Percentiles rank a stretch among this genome's conserved stretches.
Evolutionary conservation across 1,284 basidiomycete species (phyloP).

Genomic region (Athelia sp.): DNA sequence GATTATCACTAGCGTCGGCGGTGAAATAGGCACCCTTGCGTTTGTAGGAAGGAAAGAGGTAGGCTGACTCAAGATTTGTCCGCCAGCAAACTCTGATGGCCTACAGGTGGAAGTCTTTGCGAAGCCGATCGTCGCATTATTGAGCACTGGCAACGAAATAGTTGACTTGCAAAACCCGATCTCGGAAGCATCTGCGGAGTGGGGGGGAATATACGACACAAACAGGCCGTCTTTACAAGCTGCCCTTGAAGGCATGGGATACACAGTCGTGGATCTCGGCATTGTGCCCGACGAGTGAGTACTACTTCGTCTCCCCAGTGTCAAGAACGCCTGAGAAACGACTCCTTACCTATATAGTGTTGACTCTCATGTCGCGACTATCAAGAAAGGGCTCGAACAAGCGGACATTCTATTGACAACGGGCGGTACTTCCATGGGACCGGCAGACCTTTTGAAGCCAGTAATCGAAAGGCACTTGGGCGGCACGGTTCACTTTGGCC

Average conservation of each 20-base stretch:
- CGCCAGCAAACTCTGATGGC: background rate
- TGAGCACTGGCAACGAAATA: slow-evolving; percentile 86
- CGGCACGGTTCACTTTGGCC: slow-evolving; percentile 78
- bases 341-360: slow-evolving; percentile 52
- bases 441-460: slow-evolving; percentile 82
- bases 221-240: slow-evolving; percentile 78
- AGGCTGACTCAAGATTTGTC: slow-evolving; percentile 8
- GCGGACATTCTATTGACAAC: slow-evolving; percentile 82
- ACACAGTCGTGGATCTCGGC: slow-evolving; percentile 76
- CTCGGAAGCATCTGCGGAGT: slow-evolving; percentile 35
- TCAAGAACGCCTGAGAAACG: no score
- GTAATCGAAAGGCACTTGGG: slow-evolving; percentile 75
- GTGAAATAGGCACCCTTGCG: slow-evolving; percentile 81
- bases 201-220: slow-evolving; percentile 77
- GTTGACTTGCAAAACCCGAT: slow-evolving; percentile 50
- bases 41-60: slow-evolving; percentile 77
- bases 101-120: slow-evolving; percentile 58
- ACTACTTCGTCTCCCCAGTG: no score
- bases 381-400: slow-evolving; percentile 50
- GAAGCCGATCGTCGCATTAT: slow-evolving; percentile 72
- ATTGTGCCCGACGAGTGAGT: slow-evolving; percentile 71
- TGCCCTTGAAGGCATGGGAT: slow-evolving; percentile 68
- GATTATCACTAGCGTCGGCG: slow-evolving; percentile 61
- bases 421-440: slow-evolving; percentile 89
- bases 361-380: slow-evolving; percentile 52